A percentile compares a stretch with the other conserved stretches of the same genome.
phyloP scores from a whole-genome alignment of 2,329 filamentous ascomycete genomes.

The Arthrobotrys musiformis region DNA sequence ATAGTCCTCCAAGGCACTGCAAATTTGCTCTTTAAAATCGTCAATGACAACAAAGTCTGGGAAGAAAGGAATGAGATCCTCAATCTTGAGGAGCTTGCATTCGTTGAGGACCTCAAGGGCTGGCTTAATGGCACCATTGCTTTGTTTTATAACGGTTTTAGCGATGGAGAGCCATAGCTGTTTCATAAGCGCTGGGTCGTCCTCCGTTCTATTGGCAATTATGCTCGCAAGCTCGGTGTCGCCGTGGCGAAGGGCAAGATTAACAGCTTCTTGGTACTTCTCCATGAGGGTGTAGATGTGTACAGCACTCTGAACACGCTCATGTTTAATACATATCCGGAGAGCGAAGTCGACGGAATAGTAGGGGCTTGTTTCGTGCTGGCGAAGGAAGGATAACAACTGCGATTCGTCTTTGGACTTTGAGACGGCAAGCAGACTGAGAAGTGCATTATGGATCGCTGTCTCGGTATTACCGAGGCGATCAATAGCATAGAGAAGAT shows the following conservation, averaged over 20 bases:
- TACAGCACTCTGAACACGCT: constrained; percentile 91
- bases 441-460: constrained; percentile 94
- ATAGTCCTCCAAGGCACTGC: constrained; percentile 91
- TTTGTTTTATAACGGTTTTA: constrained; percentile 88
- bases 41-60: constrained; percentile 98
- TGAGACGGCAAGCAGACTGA: constrained; percentile 93
- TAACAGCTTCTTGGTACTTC: constrained; percentile 91
- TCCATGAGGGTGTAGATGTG: constrained; percentile 98
- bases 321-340: constrained; percentile 91
- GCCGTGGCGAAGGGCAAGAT: constrained; percentile 87
- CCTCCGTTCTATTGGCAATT: constrained; percentile 86
- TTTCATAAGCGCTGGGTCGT: constrained; percentile 83
- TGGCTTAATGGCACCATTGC: constrained; percentile 81
- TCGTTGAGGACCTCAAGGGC: constrained; percentile 93
- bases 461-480: constrained; percentile 81
- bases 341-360: constrained; percentile 98
- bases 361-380: constrained; percentile 83
- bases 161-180: constrained; percentile 95
- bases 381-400: constrained; percentile 87
- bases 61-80: constrained; percentile 97
- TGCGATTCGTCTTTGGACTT: constrained; percentile 83
- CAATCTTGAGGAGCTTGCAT: constrained; percentile 90
- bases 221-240: constrained; percentile 89
- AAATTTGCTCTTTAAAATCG: constrained; percentile 99
- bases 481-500: constrained; percentile 92